A percentile compares a stretch with the other conserved stretches of the same genome.
These are phyloP conservation scores for Boletus patriciae DNA, from an alignment of 768 basidiomycete species.

Conservation along the genomic window DNA sequence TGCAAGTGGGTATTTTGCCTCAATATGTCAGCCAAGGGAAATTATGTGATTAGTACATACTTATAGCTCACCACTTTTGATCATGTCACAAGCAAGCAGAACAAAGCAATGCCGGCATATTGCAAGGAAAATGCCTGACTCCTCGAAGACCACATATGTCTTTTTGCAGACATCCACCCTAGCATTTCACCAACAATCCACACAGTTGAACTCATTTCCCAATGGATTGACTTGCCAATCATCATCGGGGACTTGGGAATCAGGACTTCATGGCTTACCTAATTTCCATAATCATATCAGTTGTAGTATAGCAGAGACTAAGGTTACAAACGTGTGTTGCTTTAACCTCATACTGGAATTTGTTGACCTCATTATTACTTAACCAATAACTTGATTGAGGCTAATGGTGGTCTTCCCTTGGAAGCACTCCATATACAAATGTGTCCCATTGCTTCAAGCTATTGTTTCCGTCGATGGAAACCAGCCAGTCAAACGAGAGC, in stretches of 20 bases:
- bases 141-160: constrained; percentile 1
- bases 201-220: no score
- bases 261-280: no score
- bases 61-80: constrained; percentile 17
- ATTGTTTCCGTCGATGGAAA: constrained; percentile 7
- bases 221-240: neutral
- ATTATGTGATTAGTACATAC: neutral
- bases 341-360: no score
- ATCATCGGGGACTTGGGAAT: neutral
- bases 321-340: no score
- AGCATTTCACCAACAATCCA: constrained; percentile 8
- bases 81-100: constrained; percentile 8
- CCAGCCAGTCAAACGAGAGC: neutral
- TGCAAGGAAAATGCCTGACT: constrained; percentile 8
- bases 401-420: neutral
- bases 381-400: no score
- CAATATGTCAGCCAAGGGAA: neutral
- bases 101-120: constrained; percentile 8
- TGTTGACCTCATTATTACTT: no score
- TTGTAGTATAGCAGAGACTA: no score
- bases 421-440: neutral
- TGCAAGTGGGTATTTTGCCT: constrained; percentile 11
- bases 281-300: no score
- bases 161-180: neutral
- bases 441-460: neutral